Evolutionary conservation across 257 asterid species (phyloP).

Genomic region (Verbena officinalis): DNA sequence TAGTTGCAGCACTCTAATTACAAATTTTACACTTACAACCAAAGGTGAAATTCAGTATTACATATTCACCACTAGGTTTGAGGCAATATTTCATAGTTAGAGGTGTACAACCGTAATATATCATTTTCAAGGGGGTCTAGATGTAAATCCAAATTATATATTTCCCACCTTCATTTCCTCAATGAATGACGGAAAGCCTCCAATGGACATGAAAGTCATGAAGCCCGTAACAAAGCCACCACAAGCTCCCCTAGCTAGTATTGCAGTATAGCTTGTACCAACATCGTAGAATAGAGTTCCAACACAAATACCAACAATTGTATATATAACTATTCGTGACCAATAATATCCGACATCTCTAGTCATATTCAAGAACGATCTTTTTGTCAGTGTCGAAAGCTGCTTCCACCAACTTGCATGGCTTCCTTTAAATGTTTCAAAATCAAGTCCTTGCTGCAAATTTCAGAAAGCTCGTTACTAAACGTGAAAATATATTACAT

Average conservation of each 20-base stretch:
- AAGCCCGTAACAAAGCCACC: conserved; percentile 92
- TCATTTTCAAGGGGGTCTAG: too few species aligned
- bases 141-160: too few species aligned
- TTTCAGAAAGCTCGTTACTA: too few species aligned
- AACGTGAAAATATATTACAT: neutral
- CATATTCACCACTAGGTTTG: too few species aligned
- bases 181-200: conserved; percentile 97
- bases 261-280: conserved; percentile 83
- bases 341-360: conserved; percentile 92
- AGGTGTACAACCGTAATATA: too few species aligned
- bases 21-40: too few species aligned
- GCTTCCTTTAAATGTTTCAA: conserved; percentile 67
- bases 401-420: conserved; percentile 92
- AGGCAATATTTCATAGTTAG: too few species aligned
- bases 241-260: conserved; percentile 93
- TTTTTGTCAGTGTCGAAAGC: conserved; percentile 64
- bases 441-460: conserved; percentile 69
- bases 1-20: too few species aligned
- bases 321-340: conserved; percentile 81
- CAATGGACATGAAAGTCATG: conserved; percentile 99
- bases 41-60: too few species aligned
- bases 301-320: conserved; percentile 66
- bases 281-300: conserved; percentile 92
- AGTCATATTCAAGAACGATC: conserved; percentile 83
- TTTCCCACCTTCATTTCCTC: conserved; percentile 91